Percentiles rank a stretch among this genome's conserved stretches.
Evolutionary conservation across 306 rosid species (phyloP).

Genomic region (Crataegus laevigata): DNA sequence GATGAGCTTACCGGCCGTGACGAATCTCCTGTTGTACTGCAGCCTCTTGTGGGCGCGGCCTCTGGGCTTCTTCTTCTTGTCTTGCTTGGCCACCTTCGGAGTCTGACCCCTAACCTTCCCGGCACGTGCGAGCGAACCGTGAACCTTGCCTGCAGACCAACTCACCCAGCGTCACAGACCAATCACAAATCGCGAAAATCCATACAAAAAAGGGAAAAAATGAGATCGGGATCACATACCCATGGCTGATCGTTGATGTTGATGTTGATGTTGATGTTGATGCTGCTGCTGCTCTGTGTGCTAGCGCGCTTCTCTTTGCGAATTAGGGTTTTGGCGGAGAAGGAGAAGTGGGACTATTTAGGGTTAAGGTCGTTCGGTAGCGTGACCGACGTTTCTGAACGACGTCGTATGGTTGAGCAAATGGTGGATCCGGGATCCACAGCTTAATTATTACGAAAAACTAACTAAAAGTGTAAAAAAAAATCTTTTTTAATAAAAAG

Average conservation of each 20-base stretch:
- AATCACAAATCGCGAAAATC: not conserved
- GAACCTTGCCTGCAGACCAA: conserved; percentile 47
- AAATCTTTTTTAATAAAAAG: no score
- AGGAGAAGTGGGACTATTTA: not conserved
- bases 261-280: not conserved
- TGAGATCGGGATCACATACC: not conserved
- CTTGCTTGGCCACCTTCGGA: conserved; percentile 66
- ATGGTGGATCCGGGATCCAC: no score
- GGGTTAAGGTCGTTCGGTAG: not conserved
- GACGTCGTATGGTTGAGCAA: no score
- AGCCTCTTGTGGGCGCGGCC: conserved; percentile 61
- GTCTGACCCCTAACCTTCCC: conserved; percentile 67
- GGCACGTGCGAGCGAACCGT: conserved; percentile 64
- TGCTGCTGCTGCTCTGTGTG: not conserved
- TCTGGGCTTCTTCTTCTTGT: conserved; percentile 58
- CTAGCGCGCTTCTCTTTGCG: not conserved
- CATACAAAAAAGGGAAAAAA: not conserved
- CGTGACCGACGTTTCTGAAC: no score
- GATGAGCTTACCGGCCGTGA: conserved; percentile 42
- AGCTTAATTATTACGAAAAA: no score
- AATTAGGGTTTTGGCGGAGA: not conserved
- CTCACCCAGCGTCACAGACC: not conserved
- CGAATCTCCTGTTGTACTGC: conserved; percentile 63
- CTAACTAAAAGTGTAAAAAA: no score
- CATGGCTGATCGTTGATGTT: conserved; percentile 11